These are phyloP conservation scores for Penicillium atrosanguineum DNA, from an alignment of 495 filamentous ascomycete species.

Conservation along the genomic window DNA sequence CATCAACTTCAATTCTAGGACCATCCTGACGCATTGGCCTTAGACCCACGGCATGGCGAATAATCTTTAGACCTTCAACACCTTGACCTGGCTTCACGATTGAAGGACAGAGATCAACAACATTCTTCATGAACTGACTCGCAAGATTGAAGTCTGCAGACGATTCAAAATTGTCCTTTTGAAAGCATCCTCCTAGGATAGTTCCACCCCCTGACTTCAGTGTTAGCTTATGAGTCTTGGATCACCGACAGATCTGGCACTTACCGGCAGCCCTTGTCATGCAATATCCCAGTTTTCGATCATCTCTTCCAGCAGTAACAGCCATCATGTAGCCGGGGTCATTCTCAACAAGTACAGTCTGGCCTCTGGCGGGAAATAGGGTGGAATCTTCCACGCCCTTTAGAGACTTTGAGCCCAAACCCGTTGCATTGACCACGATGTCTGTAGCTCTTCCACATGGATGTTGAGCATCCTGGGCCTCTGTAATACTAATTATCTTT, in stretches of 20 bases:
- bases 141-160: slow-evolving; percentile 76
- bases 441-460: slow-evolving; percentile 55
- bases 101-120: slow-evolving; percentile 65
- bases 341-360: slow-evolving; percentile 84
- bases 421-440: slow-evolving; percentile 82
- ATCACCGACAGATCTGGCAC: background rate
- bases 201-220: slow-evolving; percentile 58
- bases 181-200: slow-evolving; percentile 81
- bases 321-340: slow-evolving; percentile 73
- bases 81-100: slow-evolving; percentile 69
- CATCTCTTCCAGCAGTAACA: slow-evolving; percentile 69
- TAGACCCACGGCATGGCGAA: slow-evolving; percentile 83
- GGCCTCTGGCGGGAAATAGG: slow-evolving; percentile 75
- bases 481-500: slow-evolving; percentile 63
- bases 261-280: slow-evolving; percentile 75
- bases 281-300: slow-evolving; percentile 81
- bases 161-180: slow-evolving; percentile 76
- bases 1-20: slow-evolving; percentile 70
- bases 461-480: slow-evolving; percentile 62
- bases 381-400: slow-evolving; percentile 76
- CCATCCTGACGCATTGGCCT: slow-evolving; percentile 73
- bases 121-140: slow-evolving; percentile 80
- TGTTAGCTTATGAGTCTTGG: background rate
- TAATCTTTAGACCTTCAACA: slow-evolving; percentile 70
- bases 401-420: slow-evolving; percentile 64